These are phyloP conservation scores for Misopates orontium DNA, from an alignment of 257 asterid species.

Conservation along the genomic window DNA sequence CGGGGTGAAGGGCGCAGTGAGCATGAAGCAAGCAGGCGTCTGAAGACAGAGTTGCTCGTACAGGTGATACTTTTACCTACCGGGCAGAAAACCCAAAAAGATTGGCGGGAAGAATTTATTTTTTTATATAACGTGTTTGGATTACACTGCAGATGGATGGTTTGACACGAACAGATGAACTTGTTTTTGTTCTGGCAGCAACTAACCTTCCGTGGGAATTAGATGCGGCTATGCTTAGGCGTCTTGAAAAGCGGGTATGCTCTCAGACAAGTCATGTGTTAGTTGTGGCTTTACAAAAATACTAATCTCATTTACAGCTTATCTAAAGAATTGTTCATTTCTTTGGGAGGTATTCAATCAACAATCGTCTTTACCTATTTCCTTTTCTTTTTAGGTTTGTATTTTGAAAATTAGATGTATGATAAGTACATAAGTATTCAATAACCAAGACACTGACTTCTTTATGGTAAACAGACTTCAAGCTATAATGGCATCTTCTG, in stretches of 20 bases:
- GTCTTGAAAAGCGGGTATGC: constrained; percentile 93
- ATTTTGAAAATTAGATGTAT: no score
- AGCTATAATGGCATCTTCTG: no score
- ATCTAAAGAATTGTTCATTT: background rate
- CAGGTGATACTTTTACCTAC: constrained; percentile 57
- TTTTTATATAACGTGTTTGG: constrained; percentile 31
- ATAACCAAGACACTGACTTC: no score
- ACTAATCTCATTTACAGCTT: no score
- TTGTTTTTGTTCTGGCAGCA: constrained; percentile 97
- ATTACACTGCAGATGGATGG: constrained; percentile 95
- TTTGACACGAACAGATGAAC: constrained; percentile 85
- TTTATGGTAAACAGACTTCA: no score
- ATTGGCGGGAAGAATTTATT: no score
- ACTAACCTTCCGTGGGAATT: constrained; percentile 99
- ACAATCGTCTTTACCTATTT: background rate
- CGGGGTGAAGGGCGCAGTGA: constrained; percentile 99
- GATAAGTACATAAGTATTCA: no score
- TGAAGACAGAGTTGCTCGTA: constrained; percentile 92
- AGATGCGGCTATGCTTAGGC: constrained; percentile 99
- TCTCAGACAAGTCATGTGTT: constrained; percentile 13
- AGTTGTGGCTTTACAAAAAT: background rate
- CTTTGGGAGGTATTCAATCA: background rate
- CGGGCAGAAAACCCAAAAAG: constrained; percentile 19
- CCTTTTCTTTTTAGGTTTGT: background rate
- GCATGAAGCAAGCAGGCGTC: constrained; percentile 98